phyloP scores from a whole-genome alignment of 192 early-diverging fungal species.

The Coemansia reversa region DNA sequence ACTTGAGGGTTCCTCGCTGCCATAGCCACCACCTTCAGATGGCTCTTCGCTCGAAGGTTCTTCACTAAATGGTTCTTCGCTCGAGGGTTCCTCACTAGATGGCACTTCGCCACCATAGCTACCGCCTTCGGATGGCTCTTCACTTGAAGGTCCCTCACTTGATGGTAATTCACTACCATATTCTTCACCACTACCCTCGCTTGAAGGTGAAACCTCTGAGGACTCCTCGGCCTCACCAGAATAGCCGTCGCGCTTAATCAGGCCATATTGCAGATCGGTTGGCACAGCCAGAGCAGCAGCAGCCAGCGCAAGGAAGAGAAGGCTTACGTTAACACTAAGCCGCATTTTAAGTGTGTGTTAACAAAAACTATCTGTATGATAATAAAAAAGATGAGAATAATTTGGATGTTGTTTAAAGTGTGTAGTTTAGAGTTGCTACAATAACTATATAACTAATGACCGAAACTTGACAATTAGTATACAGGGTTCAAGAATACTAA shows the following conservation, averaged over 20 bases:
- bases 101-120: neutral
- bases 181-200: conserved; percentile 22
- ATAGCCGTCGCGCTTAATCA: conserved; percentile 37
- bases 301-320: conserved; percentile 43
- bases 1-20: conserved; percentile 22
- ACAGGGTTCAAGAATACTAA: neutral
- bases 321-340: conserved; percentile 34
- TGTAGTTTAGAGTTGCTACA: neutral
- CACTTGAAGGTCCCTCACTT: neutral
- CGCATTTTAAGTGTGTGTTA: conserved; percentile 19
- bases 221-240: conserved; percentile 18
- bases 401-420: neutral
- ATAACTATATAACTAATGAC: conserved; percentile 2
- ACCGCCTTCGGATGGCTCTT: conserved; percentile 9
- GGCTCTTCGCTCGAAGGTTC: conserved; percentile 24
- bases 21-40: conserved; percentile 10
- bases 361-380: neutral
- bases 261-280: conserved; percentile 17
- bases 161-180: conserved; percentile 28
- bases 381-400: neutral
- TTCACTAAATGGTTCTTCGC: conserved; percentile 23
- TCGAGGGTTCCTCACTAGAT: conserved; percentile 8
- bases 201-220: conserved; percentile 14
- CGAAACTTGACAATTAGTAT: neutral
- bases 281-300: conserved; percentile 33